These are phyloP conservation scores for Takashimella koratensis DNA, from an alignment of 1,284 basidiomycete genomes.

Conservation along the genomic window DNA sequence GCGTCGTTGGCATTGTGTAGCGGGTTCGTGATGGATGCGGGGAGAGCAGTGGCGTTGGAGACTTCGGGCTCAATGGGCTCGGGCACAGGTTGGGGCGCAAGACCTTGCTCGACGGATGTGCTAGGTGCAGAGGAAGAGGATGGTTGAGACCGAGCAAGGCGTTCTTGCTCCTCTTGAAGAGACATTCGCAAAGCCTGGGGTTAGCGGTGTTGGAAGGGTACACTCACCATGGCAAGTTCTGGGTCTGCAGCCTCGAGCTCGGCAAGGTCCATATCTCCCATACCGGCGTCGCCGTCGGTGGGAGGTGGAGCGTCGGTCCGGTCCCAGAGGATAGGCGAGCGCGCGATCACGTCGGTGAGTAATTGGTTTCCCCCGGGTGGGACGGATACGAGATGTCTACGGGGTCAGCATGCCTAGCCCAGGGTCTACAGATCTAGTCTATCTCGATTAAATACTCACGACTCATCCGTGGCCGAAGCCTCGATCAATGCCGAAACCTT, in stretches of 20 bases:
- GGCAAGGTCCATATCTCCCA: conserved; percentile 62
- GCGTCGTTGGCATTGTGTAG: conserved; percentile 26
- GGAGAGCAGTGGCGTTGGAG: conserved; percentile 13
- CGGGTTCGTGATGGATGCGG: conserved; percentile 20
- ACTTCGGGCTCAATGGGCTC: conserved; percentile 11
- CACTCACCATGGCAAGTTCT: conserved; percentile 86
- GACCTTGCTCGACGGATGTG: conserved; percentile 9
- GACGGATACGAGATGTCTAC: conserved; percentile 70
- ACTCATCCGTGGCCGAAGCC: conserved; percentile 45
- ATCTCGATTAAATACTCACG: conserved; percentile 41
- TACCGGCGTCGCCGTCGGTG: conserved; percentile 42
- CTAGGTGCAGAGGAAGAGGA: conserved; percentile 11
- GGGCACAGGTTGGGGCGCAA: conserved; percentile 2
- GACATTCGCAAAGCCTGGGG: conserved; percentile 90
- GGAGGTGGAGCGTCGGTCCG: conserved; percentile 66
- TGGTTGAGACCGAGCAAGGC: conserved; percentile 45
- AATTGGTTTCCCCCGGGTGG: conserved; percentile 67
- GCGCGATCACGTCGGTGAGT: conserved; percentile 76
- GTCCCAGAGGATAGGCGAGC: conserved; percentile 75
- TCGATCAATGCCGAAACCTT: conserved; percentile 48
- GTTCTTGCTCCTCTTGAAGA: conserved; percentile 89
- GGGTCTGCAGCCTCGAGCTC: conserved; percentile 90
- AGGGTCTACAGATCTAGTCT: no score
- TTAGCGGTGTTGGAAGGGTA: conserved; percentile 16
- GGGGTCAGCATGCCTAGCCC: background rate